Percentiles rank a stretch among this genome's conserved stretches.
phyloP scores from a whole-genome alignment of 441 rosid species.

The Bocquillonia castaneifolia region DNA sequence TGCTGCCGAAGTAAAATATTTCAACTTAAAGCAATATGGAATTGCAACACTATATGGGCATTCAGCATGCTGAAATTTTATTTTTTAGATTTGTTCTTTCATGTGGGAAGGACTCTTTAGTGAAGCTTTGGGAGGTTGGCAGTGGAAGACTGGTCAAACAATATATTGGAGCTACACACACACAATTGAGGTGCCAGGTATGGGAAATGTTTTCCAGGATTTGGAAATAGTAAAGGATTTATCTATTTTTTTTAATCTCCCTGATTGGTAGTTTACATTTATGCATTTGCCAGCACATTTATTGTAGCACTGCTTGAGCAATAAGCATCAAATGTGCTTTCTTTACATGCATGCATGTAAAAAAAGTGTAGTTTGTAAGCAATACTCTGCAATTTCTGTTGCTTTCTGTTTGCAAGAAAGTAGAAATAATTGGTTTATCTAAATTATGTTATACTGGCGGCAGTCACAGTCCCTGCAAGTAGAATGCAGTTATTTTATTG shows the following conservation, averaged over 20 bases:
- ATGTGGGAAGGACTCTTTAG: conserved; percentile 70
- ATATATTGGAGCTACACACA: conserved; percentile 62
- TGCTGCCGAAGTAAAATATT: background rate
- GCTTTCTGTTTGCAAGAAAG: background rate
- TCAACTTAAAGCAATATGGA: background rate
- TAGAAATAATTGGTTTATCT: background rate
- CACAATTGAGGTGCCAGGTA: conserved; percentile 72
- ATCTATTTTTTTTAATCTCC: background rate
- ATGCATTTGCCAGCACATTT: too few species aligned
- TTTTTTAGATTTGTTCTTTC: conserved; percentile 69
- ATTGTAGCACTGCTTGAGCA: too few species aligned
- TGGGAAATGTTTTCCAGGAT: background rate
- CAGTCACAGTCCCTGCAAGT: too few species aligned
- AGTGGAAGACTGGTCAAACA: conserved; percentile 74
- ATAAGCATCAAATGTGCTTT: too few species aligned
- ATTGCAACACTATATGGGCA: conserved; percentile 1
- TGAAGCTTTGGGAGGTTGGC: conserved; percentile 81
- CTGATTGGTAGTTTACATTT: too few species aligned
- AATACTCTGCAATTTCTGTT: too few species aligned
- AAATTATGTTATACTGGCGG: background rate
- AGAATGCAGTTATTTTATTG: background rate
- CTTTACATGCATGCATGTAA: too few species aligned
- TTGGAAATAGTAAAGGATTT: too few species aligned
- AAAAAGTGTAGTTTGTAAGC: too few species aligned
- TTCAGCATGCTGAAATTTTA: conserved; percentile 13